Conservation (phyloP, 2,329 filamentous ascomycete species). For the Penicillium sumatraense region DNA sequence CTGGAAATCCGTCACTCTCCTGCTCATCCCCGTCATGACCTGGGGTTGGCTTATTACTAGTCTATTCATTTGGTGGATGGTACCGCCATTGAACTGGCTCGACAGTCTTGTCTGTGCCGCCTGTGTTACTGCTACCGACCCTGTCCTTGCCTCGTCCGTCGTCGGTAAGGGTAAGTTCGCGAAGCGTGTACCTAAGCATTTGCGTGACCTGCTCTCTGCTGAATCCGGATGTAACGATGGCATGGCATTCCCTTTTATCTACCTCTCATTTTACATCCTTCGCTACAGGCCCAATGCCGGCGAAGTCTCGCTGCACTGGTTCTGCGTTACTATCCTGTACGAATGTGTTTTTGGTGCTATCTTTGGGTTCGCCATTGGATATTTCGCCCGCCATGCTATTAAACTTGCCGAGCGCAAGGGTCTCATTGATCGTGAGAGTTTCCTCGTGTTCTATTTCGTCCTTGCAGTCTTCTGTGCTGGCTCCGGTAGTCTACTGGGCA, state of each 20-base stretch:
- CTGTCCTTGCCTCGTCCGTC: conserved; percentile 93
- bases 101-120: conserved; percentile 86
- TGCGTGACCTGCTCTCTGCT: conserved; percentile 90
- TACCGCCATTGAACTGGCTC: conserved; percentile 79
- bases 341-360: conserved; percentile 93
- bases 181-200: conserved; percentile 94
- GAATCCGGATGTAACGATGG: conserved; percentile 99
- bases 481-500: conserved; percentile 84
- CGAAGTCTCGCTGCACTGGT: conserved; percentile 80
- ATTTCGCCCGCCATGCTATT: conserved; percentile 87
- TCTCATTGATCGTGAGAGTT: conserved; percentile 93
- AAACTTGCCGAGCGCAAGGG: conserved; percentile 82
- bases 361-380: conserved; percentile 86
- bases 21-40: conserved; percentile 95
- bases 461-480: conserved; percentile 94
- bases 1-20: conserved; percentile 87
- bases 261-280: conserved; percentile 87
- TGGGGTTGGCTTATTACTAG: conserved; percentile 85
- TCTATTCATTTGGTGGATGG: conserved; percentile 92
- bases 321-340: conserved; percentile 88
- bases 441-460: conserved; percentile 98
- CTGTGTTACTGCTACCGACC: conserved; percentile 96
- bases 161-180: conserved; percentile 99
- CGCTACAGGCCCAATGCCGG: conserved; percentile 72
- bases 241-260: conserved; percentile 99